These are phyloP conservation scores for Candida albicans DNA, from an alignment of 1,139 yeast genomes.

Conservation along the genomic window DNA sequence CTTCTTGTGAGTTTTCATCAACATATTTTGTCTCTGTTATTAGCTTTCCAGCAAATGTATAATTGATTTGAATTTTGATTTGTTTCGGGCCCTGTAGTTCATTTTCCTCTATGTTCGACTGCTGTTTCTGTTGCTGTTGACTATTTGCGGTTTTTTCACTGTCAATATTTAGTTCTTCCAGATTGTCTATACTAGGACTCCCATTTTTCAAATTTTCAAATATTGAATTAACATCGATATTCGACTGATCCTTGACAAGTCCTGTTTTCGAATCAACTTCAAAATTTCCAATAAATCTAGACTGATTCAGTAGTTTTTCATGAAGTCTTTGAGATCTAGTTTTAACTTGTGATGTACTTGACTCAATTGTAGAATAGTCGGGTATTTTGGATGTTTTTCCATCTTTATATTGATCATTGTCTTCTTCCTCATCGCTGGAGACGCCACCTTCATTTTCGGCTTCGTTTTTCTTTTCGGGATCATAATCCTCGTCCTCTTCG, in stretches of 20 bases:
- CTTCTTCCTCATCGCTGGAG: slow-evolving; percentile 33
- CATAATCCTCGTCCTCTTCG: slow-evolving; percentile 17
- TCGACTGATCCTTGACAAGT: slow-evolving; percentile 27
- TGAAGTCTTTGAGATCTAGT: slow-evolving; percentile 38
- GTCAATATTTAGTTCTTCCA: slow-evolving; percentile 27
- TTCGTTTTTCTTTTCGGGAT: slow-evolving; percentile 13
- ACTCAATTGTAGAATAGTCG: slow-evolving; percentile 37
- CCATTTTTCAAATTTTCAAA: slow-evolving; percentile 32
- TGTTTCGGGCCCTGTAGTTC: slow-evolving; percentile 37
- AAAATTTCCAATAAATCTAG: slow-evolving; percentile 18
- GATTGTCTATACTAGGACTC: slow-evolving; percentile 21
- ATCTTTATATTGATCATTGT: slow-evolving; percentile 20
- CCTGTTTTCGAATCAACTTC: slow-evolving; percentile 23
- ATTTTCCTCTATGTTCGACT: slow-evolving; percentile 6
- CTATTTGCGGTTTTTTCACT: slow-evolving; percentile 35
- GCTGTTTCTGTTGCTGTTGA: slow-evolving; percentile 22
- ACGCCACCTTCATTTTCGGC: slow-evolving; percentile 17
- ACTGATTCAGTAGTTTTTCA: slow-evolving; percentile 14
- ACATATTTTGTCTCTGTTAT: slow-evolving; percentile 78
- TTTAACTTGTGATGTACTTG: slow-evolving; percentile 33
- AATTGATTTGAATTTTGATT: slow-evolving; percentile 72
- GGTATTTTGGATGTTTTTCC: slow-evolving; percentile 29
- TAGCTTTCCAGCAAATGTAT: slow-evolving; percentile 87
- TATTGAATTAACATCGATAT: slow-evolving; percentile 37
- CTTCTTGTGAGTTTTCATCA: slow-evolving; percentile 78